phyloP scores from a whole-genome alignment of 495 filamentous ascomycete species.

The Aspergillus olivimuriae region DNA sequence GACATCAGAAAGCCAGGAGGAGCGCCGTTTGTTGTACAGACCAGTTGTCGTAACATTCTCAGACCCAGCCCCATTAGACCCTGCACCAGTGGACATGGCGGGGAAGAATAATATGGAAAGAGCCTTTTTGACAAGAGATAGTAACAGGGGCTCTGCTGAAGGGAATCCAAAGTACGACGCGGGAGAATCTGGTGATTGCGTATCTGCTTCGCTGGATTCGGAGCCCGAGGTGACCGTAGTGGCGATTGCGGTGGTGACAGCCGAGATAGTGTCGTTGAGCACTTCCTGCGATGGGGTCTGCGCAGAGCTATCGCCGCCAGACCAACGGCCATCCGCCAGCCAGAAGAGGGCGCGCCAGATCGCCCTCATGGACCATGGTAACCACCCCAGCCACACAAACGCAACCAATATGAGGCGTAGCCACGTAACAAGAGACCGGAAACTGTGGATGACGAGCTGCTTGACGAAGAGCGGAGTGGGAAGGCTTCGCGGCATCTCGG shows the following conservation, averaged over 20 bases:
- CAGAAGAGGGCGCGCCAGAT: conserved; percentile 92
- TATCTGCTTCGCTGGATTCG: conserved; percentile 19
- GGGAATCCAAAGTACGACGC: conserved; percentile 38
- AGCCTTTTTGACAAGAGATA: conserved; percentile 39
- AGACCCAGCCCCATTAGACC: conserved; percentile 12
- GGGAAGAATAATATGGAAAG: conserved; percentile 36
- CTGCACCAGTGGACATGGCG: conserved; percentile 23
- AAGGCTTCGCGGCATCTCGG: conserved; percentile 79
- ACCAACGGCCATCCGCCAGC: conserved; percentile 88
- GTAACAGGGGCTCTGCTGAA: conserved; percentile 42
- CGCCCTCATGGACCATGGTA: conserved; percentile 86
- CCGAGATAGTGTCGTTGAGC: conserved; percentile 34
- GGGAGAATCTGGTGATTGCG: conserved; percentile 25
- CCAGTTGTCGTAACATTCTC: conserved; percentile 19
- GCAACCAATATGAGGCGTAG: conserved; percentile 69
- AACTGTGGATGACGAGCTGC: conserved; percentile 63
- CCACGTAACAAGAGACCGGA: conserved; percentile 68
- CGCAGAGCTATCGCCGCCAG: conserved; percentile 31
- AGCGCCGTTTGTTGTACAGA: conserved; percentile 26
- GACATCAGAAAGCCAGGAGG: conserved; percentile 62
- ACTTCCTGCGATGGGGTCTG: conserved; percentile 13
- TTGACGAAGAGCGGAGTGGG: conserved; percentile 73
- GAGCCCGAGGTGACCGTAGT: conserved; percentile 21
- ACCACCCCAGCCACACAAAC: conserved; percentile 79
- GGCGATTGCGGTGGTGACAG: conserved; percentile 17